These are phyloP conservation scores for Cenchrus fungigraminus DNA, from an alignment of 176 grass and related monocot species.

Conservation along the genomic window DNA sequence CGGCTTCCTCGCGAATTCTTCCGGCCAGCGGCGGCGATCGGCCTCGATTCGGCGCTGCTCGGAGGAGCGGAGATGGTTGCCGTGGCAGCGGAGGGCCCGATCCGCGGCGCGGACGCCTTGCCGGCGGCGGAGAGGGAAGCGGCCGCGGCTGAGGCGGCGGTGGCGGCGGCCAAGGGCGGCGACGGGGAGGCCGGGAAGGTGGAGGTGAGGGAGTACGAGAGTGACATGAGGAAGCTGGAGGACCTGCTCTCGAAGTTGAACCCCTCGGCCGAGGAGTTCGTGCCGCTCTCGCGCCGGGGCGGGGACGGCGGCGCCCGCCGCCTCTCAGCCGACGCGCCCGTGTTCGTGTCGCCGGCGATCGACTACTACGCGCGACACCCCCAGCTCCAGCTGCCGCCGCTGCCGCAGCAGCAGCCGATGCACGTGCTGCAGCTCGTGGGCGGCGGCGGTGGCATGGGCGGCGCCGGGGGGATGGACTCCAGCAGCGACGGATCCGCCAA, in stretches of 20 bases:
- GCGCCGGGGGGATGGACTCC: slow-evolving; percentile 56
- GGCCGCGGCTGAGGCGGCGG: background rate
- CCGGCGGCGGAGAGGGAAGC: slow-evolving; percentile 18
- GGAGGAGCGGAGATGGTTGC: slow-evolving; percentile 53
- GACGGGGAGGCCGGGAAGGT: slow-evolving; percentile 33
- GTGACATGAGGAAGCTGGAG: slow-evolving; percentile 77
- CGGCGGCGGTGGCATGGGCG: slow-evolving; percentile 22
- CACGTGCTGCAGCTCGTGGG: slow-evolving; percentile 50
- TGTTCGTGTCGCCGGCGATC: slow-evolving; percentile 54
- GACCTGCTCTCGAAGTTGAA: slow-evolving; percentile 88
- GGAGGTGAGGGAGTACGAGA: slow-evolving; percentile 69
- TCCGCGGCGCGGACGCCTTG: slow-evolving; percentile 45
- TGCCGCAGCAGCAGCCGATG: slow-evolving; percentile 42
- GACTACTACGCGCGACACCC: slow-evolving; percentile 49
- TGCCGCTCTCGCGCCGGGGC: slow-evolving; percentile 57
- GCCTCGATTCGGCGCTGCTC: slow-evolving; percentile 13
- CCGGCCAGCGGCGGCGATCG: slow-evolving; percentile 43
- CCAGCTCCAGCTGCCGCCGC: slow-evolving; percentile 26
- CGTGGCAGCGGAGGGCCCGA: slow-evolving; percentile 51
- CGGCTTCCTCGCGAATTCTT: slow-evolving; percentile 35
- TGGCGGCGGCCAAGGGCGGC: background rate
- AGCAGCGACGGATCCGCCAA: slow-evolving; percentile 76
- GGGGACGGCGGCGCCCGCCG: slow-evolving; percentile 8
- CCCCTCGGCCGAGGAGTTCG: slow-evolving; percentile 86
- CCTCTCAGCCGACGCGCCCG: slow-evolving; percentile 57